Conservation (phyloP, 139 green algal genomes). For the Volvox reticuliferus region DNA sequence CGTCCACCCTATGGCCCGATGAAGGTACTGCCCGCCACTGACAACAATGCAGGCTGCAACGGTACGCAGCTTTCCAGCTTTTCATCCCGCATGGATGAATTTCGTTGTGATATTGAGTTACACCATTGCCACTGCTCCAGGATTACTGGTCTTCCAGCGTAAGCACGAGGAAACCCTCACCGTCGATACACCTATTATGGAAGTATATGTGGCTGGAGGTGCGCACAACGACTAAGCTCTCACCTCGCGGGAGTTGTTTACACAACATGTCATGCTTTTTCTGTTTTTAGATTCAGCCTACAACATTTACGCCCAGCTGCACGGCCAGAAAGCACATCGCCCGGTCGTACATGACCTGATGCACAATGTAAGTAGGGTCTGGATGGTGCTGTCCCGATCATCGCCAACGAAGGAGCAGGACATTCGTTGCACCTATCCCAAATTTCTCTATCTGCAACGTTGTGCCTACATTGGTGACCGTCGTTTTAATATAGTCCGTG, state of each 20-base stretch:
- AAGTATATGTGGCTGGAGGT: conserved; percentile 59
- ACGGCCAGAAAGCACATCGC: conserved; percentile 30
- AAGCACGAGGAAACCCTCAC: neutral
- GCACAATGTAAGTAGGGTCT: conserved; percentile 15
- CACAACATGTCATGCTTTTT: no score
- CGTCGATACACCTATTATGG: conserved; percentile 38
- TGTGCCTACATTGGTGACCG: no score
- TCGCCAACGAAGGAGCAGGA: no score
- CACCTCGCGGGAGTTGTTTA: neutral
- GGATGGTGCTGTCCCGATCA: no score
- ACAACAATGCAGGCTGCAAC: neutral
- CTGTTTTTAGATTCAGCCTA: conserved; percentile 24
- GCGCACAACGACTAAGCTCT: neutral
- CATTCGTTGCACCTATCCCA: no score
- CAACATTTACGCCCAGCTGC: conserved; percentile 53
- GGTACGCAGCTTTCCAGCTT: neutral
- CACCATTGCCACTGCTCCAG: conserved; percentile 1
- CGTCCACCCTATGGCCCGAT: conserved; percentile 28
- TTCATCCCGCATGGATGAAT: neutral
- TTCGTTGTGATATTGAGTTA: neutral
- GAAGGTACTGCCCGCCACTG: conserved; percentile 29
- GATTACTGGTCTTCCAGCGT: conserved; percentile 56
- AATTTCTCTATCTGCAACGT: no score
- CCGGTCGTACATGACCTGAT: conserved; percentile 53
- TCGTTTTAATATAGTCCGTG: no score